Conservation (phyloP, 1,284 basidiomycete genomes). For the Rhodotorula sp. region DNA sequence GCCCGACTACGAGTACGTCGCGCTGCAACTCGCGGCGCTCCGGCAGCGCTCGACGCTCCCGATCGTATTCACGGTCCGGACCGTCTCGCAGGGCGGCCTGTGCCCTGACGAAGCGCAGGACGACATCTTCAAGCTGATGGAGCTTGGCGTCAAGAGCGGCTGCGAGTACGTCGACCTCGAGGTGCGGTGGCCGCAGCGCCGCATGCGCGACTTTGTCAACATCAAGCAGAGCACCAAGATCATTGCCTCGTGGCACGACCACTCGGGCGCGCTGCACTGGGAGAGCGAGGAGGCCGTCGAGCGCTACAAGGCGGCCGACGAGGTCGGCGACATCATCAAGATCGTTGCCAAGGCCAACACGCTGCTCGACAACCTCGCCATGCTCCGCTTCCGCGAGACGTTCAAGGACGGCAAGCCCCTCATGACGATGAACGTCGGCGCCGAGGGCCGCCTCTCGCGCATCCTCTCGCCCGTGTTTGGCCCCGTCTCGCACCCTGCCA, state of each 20-base stretch:
- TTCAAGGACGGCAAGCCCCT: constrained; percentile 65
- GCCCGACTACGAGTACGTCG: constrained; percentile 73
- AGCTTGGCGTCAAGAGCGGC: constrained; percentile 76
- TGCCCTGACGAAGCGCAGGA: constrained; percentile 78
- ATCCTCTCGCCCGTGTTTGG: constrained; percentile 83
- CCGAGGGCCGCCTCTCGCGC: constrained; percentile 83
- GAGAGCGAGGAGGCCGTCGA: constrained; percentile 65
- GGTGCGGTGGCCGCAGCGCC: constrained; percentile 68
- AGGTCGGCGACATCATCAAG: constrained; percentile 86
- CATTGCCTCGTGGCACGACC: constrained; percentile 94
- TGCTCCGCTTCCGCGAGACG: constrained; percentile 67
- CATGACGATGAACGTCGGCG: constrained; percentile 92
- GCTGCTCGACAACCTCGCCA: constrained; percentile 75
- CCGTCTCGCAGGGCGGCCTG: constrained; percentile 83
- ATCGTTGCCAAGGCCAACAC: constrained; percentile 80
- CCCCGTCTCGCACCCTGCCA: constrained; percentile 82
- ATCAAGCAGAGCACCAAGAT: constrained; percentile 74
- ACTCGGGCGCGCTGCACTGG: constrained; percentile 84
- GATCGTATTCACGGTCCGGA: constrained; percentile 89
- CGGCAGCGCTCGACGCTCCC: constrained; percentile 78
- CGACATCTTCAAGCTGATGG: constrained; percentile 75
- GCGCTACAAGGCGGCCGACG: constrained; percentile 67
- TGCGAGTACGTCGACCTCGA: constrained; percentile 95
- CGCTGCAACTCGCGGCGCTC: constrained; percentile 76
- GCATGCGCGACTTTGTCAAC: constrained; percentile 63